Conservation (phyloP, 2,329 filamentous ascomycete species). For the Rutstroemia sp. region DNA sequence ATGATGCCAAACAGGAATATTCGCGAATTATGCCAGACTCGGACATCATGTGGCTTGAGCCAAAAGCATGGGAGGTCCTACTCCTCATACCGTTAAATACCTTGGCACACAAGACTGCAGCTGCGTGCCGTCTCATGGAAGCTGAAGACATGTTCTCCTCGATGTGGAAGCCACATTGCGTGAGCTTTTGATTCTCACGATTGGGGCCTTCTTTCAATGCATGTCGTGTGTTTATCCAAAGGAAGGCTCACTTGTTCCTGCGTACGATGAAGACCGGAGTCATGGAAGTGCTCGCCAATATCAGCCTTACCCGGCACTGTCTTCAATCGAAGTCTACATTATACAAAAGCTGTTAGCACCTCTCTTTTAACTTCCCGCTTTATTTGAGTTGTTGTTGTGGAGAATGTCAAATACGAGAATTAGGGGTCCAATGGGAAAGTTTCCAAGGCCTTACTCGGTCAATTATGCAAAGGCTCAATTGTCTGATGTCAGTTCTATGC, state of each 20-base stretch:
- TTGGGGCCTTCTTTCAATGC: not conserved
- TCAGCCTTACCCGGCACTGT: conserved; percentile 8
- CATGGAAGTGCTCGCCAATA: not conserved
- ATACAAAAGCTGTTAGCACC: not conserved
- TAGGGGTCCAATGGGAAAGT: not conserved
- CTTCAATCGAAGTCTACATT: not conserved
- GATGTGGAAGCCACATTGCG: not conserved
- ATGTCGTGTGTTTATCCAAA: not conserved
- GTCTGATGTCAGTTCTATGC: conserved; percentile 1
- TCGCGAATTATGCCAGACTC: conserved; percentile 1
- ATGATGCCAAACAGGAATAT: conserved; percentile 1
- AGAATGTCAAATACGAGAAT: not conserved
- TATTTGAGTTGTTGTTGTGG: too few species aligned
- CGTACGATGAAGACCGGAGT: conserved; percentile 1
- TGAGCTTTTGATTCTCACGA: not conserved
- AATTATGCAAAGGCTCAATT: conserved; percentile 7
- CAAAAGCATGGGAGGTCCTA: not conserved
- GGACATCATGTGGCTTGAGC: conserved; percentile 6
- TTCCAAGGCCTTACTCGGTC: not conserved
- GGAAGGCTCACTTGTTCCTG: conserved; percentile 2
- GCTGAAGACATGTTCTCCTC: not conserved
- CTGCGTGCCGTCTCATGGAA: not conserved
- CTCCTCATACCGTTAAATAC: not conserved
- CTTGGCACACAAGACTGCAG: not conserved
- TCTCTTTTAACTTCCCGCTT: not conserved